Evolutionary conservation across 805 yeast genomes (phyloP).

Genomic region (Cyberlindnera japonica): DNA sequence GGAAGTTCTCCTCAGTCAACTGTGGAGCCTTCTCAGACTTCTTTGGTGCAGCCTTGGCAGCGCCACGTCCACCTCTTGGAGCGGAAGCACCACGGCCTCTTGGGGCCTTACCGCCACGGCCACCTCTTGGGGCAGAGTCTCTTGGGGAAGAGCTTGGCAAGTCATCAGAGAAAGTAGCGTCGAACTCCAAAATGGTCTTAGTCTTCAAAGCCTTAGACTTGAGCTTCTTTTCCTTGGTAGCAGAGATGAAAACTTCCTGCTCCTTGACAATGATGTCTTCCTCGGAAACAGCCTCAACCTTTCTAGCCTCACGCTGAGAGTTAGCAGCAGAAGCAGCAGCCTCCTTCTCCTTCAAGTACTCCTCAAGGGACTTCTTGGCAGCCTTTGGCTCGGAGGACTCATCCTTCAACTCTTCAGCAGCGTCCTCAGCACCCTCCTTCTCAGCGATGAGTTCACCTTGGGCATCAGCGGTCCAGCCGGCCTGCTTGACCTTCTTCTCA

Average conservation of each 20-base stretch:
- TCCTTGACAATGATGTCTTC: slow-evolving; percentile 64
- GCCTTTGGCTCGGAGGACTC: slow-evolving; percentile 44
- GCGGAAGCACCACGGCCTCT: slow-evolving; percentile 13
- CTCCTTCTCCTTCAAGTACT: slow-evolving; percentile 73
- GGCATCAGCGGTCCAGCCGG: slow-evolving; percentile 83
- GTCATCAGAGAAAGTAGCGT: slow-evolving; percentile 66
- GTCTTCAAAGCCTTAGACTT: slow-evolving; percentile 77
- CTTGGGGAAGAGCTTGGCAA: slow-evolving; percentile 34
- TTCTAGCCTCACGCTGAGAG: slow-evolving; percentile 35
- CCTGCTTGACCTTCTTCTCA: slow-evolving; percentile 71
- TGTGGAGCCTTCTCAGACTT: slow-evolving; percentile 32
- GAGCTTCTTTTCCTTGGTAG: slow-evolving; percentile 62
- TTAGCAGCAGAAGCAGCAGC: slow-evolving; percentile 57
- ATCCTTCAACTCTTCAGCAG: slow-evolving; percentile 40
- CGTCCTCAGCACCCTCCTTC: slow-evolving; percentile 48
- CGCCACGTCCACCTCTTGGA: slow-evolving; percentile 16
- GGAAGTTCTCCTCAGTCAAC: slow-evolving; percentile 52
- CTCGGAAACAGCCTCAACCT: slow-evolving; percentile 35
- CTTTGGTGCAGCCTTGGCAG: slow-evolving; percentile 25
- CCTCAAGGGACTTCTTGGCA: slow-evolving; percentile 71
- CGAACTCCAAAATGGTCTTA: slow-evolving; percentile 72
- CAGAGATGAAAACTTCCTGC: slow-evolving; percentile 54
- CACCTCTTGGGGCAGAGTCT: slow-evolving; percentile 25
- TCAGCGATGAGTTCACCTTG: slow-evolving; percentile 67
- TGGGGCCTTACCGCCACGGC: slow-evolving; percentile 11